phyloP scores from a whole-genome alignment of 805 yeast genomes.

The Yamadazyma sp. region DNA sequence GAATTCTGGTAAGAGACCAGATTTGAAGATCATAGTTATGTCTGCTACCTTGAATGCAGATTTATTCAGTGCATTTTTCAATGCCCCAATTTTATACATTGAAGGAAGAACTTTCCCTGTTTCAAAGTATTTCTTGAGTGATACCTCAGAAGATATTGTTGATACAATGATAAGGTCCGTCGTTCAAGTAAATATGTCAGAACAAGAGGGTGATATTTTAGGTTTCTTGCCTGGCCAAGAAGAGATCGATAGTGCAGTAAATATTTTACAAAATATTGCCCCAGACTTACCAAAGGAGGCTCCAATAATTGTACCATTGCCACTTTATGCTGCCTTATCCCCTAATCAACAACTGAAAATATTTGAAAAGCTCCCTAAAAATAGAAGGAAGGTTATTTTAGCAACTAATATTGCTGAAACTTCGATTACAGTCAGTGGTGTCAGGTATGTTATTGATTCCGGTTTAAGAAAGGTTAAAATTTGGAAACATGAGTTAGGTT shows the following conservation, averaged over 20 bases:
- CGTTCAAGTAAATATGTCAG: conserved; percentile 74
- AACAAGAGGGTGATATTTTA: conserved; percentile 85
- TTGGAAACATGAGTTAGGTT: conserved; percentile 89
- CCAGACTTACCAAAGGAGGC: conserved; percentile 70
- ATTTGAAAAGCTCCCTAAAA: conserved; percentile 61
- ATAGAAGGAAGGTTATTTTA: conserved; percentile 78
- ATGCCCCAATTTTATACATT: conserved; percentile 80
- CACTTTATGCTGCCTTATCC: conserved; percentile 91
- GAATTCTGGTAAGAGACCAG: conserved; percentile 44
- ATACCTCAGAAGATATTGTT: conserved; percentile 75
- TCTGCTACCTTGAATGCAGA: conserved; percentile 94
- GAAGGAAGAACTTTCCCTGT: conserved; percentile 92
- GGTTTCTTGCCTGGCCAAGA: conserved; percentile 96
- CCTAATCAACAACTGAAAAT: conserved; percentile 79
- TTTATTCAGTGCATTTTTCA: conserved; percentile 77
- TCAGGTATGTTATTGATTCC: conserved; percentile 41
- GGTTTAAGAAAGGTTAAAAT: conserved; percentile 84
- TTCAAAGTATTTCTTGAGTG: conserved; percentile 59
- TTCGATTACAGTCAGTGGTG: conserved; percentile 44
- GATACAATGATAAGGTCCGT: conserved; percentile 74
- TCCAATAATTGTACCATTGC: conserved; percentile 72
- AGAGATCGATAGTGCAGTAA: conserved; percentile 85
- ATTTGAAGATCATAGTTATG: conserved; percentile 72
- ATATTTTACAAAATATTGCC: conserved; percentile 55
- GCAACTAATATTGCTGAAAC: conserved; percentile 85